Evolutionary conservation across 768 basidiomycete genomes (phyloP), one percentile per base, ranked within the genome.

Genomic region (Leccinum rimulosum): DNA sequence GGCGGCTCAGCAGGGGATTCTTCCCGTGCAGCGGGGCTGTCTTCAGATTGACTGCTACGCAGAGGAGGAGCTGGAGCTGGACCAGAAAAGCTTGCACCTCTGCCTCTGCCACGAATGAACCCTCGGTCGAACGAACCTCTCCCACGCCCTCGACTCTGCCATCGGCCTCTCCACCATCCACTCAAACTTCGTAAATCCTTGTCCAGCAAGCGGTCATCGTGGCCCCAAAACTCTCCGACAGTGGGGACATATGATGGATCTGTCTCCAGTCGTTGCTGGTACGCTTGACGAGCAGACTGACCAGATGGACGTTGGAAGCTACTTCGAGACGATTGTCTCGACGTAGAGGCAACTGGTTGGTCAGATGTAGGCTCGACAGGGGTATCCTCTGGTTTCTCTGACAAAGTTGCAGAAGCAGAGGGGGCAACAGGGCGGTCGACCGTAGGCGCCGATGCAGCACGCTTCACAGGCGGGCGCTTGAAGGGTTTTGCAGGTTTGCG

Each of bases 211-310:
- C 95, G 87, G 71, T 96, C 94, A 72, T 97, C 95, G 69, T 97
- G 95, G 5, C 91, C 87, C 93, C 93, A 97, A 69, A 97, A 97
- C 61, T 88, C 88, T 56, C 95, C 95, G 25, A 95, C 89, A 27
- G 86, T 89, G 25, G 95, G 95, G 30, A 93, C 89, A 70, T 87
- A 94, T 2, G 92, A 91, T 2, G 95, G 94, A 70, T 97, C 95
- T 11, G 75, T 78, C 58, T 92, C 87, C 27, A 96, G 78, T 31
- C 88, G 85, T 62, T 91, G 83, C 62, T 92, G 87, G 73, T 97
- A 96, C 19, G 86, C 89, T 70, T 94, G 91, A 51, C 94, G 89
- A 40, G 87, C 91, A 25, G 83, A 80, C 58, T 84, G 85, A 4
- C 83, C 83, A 3, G 78, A 65, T 22, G 76, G 75, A 15, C 80